phyloP scores from a whole-genome alignment of 2,329 filamentous ascomycete genomes.

The Metarhizium robertsii region DNA sequence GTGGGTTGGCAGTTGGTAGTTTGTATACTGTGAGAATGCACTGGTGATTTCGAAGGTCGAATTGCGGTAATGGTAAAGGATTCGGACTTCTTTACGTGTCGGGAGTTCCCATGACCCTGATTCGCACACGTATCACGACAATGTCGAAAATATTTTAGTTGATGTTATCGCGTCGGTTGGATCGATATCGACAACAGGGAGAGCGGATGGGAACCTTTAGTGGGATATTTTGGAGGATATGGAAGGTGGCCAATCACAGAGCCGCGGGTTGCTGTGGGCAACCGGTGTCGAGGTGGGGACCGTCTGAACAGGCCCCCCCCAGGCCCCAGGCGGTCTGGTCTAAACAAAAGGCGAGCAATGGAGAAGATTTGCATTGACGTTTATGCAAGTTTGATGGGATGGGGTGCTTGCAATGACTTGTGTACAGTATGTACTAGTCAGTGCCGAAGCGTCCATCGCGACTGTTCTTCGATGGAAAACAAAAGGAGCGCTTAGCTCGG shows the following conservation, averaged over 20 bases:
- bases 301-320: neutral
- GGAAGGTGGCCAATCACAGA: constrained; percentile 19
- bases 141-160: constrained; percentile 15
- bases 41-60: neutral
- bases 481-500: no score
- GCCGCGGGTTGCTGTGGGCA: constrained; percentile 21
- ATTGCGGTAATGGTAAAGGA: constrained; percentile 15
- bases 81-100: constrained; percentile 25
- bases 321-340: neutral
- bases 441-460: no score
- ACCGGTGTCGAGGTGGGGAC: constrained; percentile 10
- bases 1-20: constrained; percentile 13
- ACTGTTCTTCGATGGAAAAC: no score
- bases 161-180: constrained; percentile 24
- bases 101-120: constrained; percentile 27
- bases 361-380: no score
- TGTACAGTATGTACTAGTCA: no score
- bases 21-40: neutral
- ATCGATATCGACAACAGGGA: constrained; percentile 6
- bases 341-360: neutral
- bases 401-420: no score
- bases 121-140: constrained; percentile 10
- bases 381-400: no score
- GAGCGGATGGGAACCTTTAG: constrained; percentile 2
- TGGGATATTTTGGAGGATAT: constrained; percentile 18